Base-by-base conservation (phyloP, 2,329 filamentous ascomycete species). In the Penicillium olsonii region DNA sequence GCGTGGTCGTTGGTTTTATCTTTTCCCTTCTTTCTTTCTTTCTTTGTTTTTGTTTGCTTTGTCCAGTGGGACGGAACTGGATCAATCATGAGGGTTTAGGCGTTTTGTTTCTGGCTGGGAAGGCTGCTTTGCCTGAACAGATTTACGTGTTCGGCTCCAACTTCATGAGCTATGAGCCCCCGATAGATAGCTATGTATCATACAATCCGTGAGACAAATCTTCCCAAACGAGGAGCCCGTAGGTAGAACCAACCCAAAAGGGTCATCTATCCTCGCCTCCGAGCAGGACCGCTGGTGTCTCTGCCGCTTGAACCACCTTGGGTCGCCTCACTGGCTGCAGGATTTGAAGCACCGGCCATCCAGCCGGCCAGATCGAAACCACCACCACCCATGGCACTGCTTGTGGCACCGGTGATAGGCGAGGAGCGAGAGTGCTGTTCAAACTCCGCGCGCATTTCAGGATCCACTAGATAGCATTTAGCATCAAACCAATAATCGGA, bases 401-500 rank as follows among this genome's bases (percentile, higher is more conserved):
- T 68, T 47, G 84, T 76, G 61, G 84, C 62, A 66, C 82, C 78
- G 54, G 78, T 80, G 59, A 92, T 77, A 1, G 87, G 84, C 58
- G 84, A 85, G 55, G 83, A 82, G 74, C 91, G 90, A 70, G 94
- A 90, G 65, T 90, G 87, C 64, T 90, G 88, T 69, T 96, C 91
- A 68, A 94, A 96, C 69, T 97, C 94, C 62, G 89, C 90, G 63
- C 86, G 86, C 75, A 90, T 88, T 72, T 99, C 94, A n/a, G 90
- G 90, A 68, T 97, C 94, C 92, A 99, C 92, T 96, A 64, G 17
- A 19, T 11, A 33, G 14, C 10, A 24, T 37, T 22, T 56, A 42
- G 17, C n/a, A 11, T 4, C 10, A 27, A n/a, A 35, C 4, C 10
- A 10, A 51, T 29, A 6, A 37, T 33, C 8, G 9, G 38, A 45